Evolutionary conservation across 106 monocot genomes (phyloP), one percentile per base, ranked within the genome.

Genomic region (Gastrodia elata): DNA sequence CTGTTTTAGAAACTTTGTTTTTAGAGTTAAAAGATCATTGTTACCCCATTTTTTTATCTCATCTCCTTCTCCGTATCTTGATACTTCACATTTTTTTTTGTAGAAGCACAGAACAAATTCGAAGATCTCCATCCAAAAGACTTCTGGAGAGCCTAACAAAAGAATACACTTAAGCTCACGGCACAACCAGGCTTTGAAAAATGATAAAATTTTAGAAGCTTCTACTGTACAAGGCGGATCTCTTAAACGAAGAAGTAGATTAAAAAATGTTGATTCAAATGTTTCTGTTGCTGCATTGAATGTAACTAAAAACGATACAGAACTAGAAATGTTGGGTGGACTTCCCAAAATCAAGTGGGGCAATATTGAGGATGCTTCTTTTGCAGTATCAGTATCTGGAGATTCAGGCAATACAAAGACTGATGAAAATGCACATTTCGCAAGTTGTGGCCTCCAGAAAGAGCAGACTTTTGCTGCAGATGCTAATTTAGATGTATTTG

Each of bases 61-160:
- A 61, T 32, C 48, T 15, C 37, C 26, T 57, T 55, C 2, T 74
- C 46, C 38, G 49, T 36, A 14, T 74, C 24, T 27, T 34, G 20
- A 42, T 70, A 39, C 68, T 26, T 71, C n/a, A n/a, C n/a, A n/a
- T n/a, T n/a, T 16, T 58, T 56, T 38, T 56, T 18, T 56, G 26
- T 84, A 95, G 94, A 95, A 82, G 68, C 82, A 85, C 49, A 81
- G 87, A 75, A 65, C 68, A 38, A 82, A 73, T 77, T 82, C 89
- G 70, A 95, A 89, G 79, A 70, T 74, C 32, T 78, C 83, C 7
- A 40, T 70, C 22, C 83, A 82, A 34, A 85, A 79, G 70, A 71
- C 68, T 67, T 68, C 82, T 44, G 76, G 73, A 33, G 80, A 48
- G 57, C 80, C 87, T 39, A 81, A 79, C 57, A 68, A 76, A 61